Base-by-base conservation (phyloP, 2,329 filamentous ascomycete species). In the Alternaria gaisen region DNA sequence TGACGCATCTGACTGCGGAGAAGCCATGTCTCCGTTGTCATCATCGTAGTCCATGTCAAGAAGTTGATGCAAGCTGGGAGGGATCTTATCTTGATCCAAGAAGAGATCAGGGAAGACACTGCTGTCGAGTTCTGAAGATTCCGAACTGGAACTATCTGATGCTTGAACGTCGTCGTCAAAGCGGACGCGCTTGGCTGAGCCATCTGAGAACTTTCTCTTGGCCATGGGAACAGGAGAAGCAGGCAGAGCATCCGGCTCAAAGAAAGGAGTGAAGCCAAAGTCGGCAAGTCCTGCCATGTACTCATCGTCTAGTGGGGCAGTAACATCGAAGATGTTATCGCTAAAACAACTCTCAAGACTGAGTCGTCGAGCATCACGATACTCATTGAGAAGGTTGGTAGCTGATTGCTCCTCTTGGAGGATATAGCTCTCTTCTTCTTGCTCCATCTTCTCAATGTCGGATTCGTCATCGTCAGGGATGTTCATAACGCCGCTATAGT, bases 31-130 rank as follows among this genome's bases (percentile, higher is more conserved):
- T 5, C 84, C 88, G 36, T 74, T 68, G 40, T 79, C 75, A 47
- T 73, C 72, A 56, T 79, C 74, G 58, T 73, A 68, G 28, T 77
- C 75, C 64, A 86, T 84, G 73, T 93, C 90, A 65, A 94, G 90
- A 79, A 92, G 88, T 42, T 87, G 86, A 65, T 90, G 90, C 72
- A 94, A 88, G 53, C 85, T 84, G 6, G 90, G 89, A 69, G 93
- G 91, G 5, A 94, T 83, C 16, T 87, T 85, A 72, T 88, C 90
- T 77, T 93, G 90, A 51, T 91, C 88, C 58, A 94, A 83, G 76
- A 94, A 94, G 60, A 94, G 88, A 73, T 93, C 88, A 1, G 91
- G 90, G 63, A 92, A 92, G 65, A 93, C 86, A 64, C 88, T 86
- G 61, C 87, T 85, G 64, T 88, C 85, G 60, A 88, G 85, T 40